These are phyloP conservation scores for Cylindrotheca fusiformis DNA, from an alignment of 108 stramenopile genomes.

Conservation along the genomic window DNA sequence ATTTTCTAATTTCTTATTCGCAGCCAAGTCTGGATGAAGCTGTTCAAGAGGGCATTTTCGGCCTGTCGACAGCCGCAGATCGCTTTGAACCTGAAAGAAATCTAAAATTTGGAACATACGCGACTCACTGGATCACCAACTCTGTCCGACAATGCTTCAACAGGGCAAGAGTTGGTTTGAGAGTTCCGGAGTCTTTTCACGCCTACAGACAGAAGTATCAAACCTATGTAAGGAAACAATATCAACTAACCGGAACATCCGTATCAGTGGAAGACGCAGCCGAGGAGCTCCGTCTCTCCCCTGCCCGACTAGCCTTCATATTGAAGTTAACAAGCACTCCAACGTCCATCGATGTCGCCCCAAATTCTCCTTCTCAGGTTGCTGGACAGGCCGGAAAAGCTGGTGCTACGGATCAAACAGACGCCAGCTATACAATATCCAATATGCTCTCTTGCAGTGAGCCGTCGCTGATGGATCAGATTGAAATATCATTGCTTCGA, in stretches of 20 bases:
- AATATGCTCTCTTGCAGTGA: slow-evolving; percentile 27
- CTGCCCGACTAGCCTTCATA: slow-evolving; percentile 45
- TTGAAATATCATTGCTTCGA: slow-evolving; percentile 74
- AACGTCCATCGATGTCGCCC: slow-evolving; percentile 51
- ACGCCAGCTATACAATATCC: slow-evolving; percentile 7
- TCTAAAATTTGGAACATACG: slow-evolving; percentile 77
- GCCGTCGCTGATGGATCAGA: slow-evolving; percentile 59
- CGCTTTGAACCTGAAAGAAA: slow-evolving; percentile 69
- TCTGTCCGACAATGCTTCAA: slow-evolving; percentile 67
- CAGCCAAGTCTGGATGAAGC: slow-evolving; percentile 76
- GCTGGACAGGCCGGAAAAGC: slow-evolving; percentile 47
- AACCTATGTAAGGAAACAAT: slow-evolving; percentile 43
- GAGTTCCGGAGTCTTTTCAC: slow-evolving; percentile 57
- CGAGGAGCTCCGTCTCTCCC: slow-evolving; percentile 42
- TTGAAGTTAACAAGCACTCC: slow-evolving; percentile 56
- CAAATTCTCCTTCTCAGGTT: slow-evolving; percentile 4
- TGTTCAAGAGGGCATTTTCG: slow-evolving; percentile 82
- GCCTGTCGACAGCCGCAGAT: slow-evolving; percentile 75
- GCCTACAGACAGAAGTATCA: slow-evolving; percentile 56
- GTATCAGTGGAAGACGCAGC: slow-evolving; percentile 50
- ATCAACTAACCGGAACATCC: slow-evolving; percentile 17
- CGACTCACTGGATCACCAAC: slow-evolving; percentile 81
- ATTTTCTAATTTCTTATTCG: no score
- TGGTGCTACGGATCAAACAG: slow-evolving; percentile 38
- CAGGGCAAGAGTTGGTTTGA: slow-evolving; percentile 50